A percentile compares a stretch with the other conserved stretches of the same genome.
phyloP scores from a whole-genome alignment of 2,329 filamentous ascomycete genomes.

The Mollisia scopiformis region DNA sequence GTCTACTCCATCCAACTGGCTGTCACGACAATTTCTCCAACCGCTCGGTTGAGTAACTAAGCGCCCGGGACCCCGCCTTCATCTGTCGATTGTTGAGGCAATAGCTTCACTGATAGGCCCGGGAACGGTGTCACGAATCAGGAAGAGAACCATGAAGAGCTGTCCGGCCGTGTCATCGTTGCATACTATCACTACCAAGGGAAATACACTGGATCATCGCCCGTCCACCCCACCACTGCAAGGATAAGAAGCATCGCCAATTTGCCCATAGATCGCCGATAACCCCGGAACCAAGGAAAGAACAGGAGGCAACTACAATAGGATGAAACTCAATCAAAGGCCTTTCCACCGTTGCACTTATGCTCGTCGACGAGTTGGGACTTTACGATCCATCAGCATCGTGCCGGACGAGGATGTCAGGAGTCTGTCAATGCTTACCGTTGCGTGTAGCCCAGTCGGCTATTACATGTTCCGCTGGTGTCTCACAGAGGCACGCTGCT shows the following conservation, averaged over 20 bases:
- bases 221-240: conserved; percentile 16
- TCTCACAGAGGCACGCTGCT: conserved; percentile 4
- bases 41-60: conserved; percentile 7
- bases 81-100: neutral
- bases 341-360: neutral
- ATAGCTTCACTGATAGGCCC: neutral
- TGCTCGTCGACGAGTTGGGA: neutral
- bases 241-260: conserved; percentile 21
- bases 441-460: neutral
- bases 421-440: neutral
- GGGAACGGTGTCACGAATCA: neutral
- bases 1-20: neutral
- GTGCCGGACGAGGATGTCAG: neutral
- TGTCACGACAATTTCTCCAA: neutral
- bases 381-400: neutral
- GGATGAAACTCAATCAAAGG: neutral
- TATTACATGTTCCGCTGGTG: neutral
- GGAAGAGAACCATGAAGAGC: conserved; percentile 1
- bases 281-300: conserved; percentile 2
- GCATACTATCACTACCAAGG: conserved; percentile 28
- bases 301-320: neutral
- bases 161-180: conserved; percentile 32
- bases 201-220: conserved; percentile 10
- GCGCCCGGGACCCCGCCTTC: conserved; percentile 13
- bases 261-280: conserved; percentile 5